Conservation (phyloP, 164 flowering plant genomes). For the Magnolia kwangsiensis region DNA sequence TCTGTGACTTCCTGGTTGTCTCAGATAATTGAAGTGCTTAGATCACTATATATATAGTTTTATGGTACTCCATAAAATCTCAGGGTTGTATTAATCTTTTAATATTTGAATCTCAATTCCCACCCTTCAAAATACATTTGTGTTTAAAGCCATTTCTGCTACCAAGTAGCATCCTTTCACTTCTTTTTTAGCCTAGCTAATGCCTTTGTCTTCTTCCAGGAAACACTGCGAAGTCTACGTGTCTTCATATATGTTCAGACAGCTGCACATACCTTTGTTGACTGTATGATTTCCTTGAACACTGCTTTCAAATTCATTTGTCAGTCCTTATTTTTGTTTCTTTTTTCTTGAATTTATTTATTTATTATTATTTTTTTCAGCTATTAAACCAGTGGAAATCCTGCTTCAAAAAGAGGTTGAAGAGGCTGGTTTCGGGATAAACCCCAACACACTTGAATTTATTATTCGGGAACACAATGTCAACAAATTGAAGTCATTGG, state of each 20-base stretch:
- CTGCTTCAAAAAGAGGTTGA: conserved; percentile 30
- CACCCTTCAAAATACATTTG: neutral
- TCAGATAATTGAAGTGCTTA: too few relatives aligned
- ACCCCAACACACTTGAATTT: conserved; percentile 40
- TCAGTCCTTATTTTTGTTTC: neutral
- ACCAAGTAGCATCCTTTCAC: neutral
- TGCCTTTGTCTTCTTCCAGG: conserved; percentile 26
- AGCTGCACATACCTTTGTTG: conserved; percentile 48
- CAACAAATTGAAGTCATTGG: conserved; percentile 20
- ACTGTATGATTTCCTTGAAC: conserved; percentile 27
- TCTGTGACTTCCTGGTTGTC: too few relatives aligned
- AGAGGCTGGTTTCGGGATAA: conserved; percentile 34
- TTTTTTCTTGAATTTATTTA: neutral
- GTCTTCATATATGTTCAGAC: conserved; percentile 35
- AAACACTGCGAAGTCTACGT: conserved; percentile 23
- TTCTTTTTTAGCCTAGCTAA: neutral
- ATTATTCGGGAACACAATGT: conserved; percentile 34
- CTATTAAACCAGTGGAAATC: conserved; percentile 22
- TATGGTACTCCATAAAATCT: neutral
- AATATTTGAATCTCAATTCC: neutral
- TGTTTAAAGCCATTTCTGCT: too few relatives aligned
- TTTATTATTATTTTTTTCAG: too few relatives aligned
- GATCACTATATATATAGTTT: too few relatives aligned
- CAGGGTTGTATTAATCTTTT: neutral
- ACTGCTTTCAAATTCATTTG: neutral